Conservation (phyloP, 2,329 filamentous ascomycete genomes). For the Podosphaera xanthii region DNA sequence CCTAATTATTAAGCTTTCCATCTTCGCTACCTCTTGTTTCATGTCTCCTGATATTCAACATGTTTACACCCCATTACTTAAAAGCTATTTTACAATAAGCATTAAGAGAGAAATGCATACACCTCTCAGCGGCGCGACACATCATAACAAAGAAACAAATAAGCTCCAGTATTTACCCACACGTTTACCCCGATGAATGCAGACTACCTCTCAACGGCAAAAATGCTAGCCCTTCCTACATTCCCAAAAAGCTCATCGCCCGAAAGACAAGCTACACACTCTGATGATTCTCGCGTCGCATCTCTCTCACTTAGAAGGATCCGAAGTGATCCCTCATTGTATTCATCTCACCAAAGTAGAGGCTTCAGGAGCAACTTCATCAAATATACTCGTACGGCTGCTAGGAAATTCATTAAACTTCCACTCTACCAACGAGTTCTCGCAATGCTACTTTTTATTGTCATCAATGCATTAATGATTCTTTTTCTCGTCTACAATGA, state of each 20-base stretch:
- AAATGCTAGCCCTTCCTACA: constrained; percentile 23
- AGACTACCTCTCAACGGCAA: constrained; percentile 27
- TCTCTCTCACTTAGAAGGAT: no score
- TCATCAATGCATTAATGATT: constrained; percentile 30
- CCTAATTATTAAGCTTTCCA: no score
- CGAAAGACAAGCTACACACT: constrained; percentile 19
- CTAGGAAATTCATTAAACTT: constrained; percentile 30
- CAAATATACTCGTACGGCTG: constrained; percentile 16
- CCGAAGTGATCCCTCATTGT: no score
- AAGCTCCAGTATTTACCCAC: background rate
- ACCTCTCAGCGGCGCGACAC: no score
- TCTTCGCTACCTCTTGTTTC: no score
- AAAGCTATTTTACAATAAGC: no score
- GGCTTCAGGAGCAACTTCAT: no score
- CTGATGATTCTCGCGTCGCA: constrained; percentile 25
- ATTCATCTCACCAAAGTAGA: no score
- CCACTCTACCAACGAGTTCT: constrained; percentile 37
- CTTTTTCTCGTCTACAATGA: constrained; percentile 60
- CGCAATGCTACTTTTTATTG: constrained; percentile 26
- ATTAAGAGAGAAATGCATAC: no score
- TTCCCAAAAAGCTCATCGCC: constrained; percentile 24
- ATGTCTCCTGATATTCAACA: no score
- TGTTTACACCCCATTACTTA: no score
- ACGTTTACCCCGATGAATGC: constrained; percentile 21
- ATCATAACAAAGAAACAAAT: no score